A percentile compares a stretch with the other conserved stretches of the same genome.
phyloP scores from a whole-genome alignment of 768 basidiomycete species.

The Favolaschia claudopus region DNA sequence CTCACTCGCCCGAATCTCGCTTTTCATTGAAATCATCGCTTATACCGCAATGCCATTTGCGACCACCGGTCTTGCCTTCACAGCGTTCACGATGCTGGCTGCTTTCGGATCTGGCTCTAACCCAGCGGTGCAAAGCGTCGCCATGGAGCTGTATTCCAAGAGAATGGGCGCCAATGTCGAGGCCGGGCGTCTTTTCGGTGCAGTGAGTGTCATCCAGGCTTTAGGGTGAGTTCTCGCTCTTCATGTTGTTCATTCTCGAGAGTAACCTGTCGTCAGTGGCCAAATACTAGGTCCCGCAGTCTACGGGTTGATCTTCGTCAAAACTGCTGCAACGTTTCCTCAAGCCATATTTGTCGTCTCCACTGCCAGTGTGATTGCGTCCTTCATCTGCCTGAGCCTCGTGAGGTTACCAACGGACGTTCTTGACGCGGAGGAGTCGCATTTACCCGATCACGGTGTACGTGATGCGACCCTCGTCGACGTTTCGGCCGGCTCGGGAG shows the following conservation, averaged over 20 bases:
- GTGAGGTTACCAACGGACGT: conserved; percentile 19
- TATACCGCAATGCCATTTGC: conserved; percentile 51
- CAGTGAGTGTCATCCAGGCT: conserved; percentile 61
- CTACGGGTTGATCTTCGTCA: conserved; percentile 61
- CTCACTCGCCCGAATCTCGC: conserved; percentile 55
- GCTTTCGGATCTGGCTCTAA: conserved; percentile 56
- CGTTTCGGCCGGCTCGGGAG: background rate
- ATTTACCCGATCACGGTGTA: conserved; percentile 16
- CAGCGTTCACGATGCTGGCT: conserved; percentile 44
- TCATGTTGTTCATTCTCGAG: background rate
- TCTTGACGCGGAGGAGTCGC: conserved; percentile 16
- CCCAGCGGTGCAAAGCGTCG: conserved; percentile 63
- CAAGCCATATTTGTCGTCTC: conserved; percentile 53
- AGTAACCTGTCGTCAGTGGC: conserved; percentile 37
- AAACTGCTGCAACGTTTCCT: conserved; percentile 60
- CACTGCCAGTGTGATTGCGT: conserved; percentile 9
- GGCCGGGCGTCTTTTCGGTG: conserved; percentile 65
- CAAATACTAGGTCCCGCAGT: conserved; percentile 61
- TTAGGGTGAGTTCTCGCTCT: conserved; percentile 43
- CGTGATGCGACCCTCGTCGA: conserved; percentile 26
- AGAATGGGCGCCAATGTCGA: conserved; percentile 47
- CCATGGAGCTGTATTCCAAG: conserved; percentile 54
- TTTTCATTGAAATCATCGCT: conserved; percentile 51
- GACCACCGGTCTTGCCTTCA: conserved; percentile 46
- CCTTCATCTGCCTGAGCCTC: conserved; percentile 20